Percentiles rank a stretch among this genome's conserved stretches.
phyloP scores from a whole-genome alignment of 1,284 basidiomycete species.

The Uromyces viciae-fabae region DNA sequence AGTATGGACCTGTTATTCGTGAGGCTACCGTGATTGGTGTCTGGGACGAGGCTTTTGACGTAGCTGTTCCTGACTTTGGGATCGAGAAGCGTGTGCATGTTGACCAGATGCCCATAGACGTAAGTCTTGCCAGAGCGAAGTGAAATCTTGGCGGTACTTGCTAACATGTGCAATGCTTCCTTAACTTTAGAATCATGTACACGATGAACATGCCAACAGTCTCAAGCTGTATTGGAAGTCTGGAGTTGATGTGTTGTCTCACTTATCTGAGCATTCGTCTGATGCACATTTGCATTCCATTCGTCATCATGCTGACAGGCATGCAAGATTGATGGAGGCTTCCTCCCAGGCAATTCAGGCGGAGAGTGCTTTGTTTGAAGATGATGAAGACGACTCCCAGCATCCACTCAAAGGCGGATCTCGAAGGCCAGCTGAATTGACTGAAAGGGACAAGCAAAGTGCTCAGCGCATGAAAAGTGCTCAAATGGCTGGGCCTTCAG shows the following conservation, averaged over 20 bases:
- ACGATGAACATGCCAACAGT: constrained; percentile 83
- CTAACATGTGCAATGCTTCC: not conserved
- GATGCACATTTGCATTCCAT: constrained; percentile 83
- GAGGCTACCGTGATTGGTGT: constrained; percentile 89
- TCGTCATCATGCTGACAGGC: constrained; percentile 77
- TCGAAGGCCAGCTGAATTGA: not conserved
- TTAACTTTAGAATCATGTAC: constrained; percentile 70
- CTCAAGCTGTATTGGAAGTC: constrained; percentile 71
- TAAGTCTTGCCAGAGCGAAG: constrained; percentile 55
- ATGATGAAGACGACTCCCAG: constrained; percentile 60
- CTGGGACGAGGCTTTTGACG: constrained; percentile 91
- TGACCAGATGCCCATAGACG: constrained; percentile 96
- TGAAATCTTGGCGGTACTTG: not conserved
- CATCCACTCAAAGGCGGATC: constrained; percentile 27
- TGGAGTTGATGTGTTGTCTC: constrained; percentile 75
- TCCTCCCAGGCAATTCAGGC: constrained; percentile 72
- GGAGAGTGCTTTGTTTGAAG: constrained; percentile 80
- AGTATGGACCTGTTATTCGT: constrained; percentile 89
- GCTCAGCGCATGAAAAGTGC: constrained; percentile 34
- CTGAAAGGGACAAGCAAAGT: constrained; percentile 32
- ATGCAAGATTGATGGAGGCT: constrained; percentile 71
- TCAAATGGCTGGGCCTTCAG: constrained; percentile 30
- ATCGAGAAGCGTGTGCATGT: constrained; percentile 65
- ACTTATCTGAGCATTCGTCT: constrained; percentile 80
- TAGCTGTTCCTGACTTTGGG: constrained; percentile 60